Base-by-base conservation (phyloP, 805 yeast genomes). In the Spathaspora boniae region DNA sequence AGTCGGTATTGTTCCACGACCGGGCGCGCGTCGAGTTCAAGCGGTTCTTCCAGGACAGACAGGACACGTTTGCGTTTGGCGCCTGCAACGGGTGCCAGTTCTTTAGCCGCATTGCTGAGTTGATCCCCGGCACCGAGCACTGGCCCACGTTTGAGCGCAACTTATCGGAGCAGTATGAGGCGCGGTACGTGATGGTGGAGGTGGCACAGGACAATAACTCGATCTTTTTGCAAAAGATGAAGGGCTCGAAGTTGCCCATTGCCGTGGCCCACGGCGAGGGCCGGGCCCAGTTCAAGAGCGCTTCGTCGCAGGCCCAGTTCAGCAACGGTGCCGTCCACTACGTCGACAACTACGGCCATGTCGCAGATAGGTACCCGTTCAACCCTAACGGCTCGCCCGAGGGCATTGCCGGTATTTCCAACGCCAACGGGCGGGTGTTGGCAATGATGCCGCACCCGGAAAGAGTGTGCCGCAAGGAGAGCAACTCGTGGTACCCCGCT, bases 371-470 rank as follows among this genome's bases (percentile, higher is more conserved):
- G 53, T 93, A 83, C 57, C 98, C 98, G 44, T 84, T 70, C 70
- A 93, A 93, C 72, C 98, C 98, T 38, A 93, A 93, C 64, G 98
- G 98, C 29, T 86, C 97, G 9, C 86, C 93, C 28, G 76, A 75
- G 37, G 97, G 96, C 63, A 86, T 93, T 50, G 84, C 96, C 25
- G 98, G 97, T 71, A 78, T 93, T 38, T 72, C 82, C 44, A 79
- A 89, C 36, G 86, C 87, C 35, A 87, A 86, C 55, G 98, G 98
- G 45, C 81, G 98, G 60, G 97, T 93, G 3, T 70, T 93, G 51
- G 97, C 97, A 4, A 78, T 93, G 88, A 93, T 93, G 98, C 98
- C 98, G 31, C 98, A 93, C 60, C 98, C 98, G 16, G 98, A 93
- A 66, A 86, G 98, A 68, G 93, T 86, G 34, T 73, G 81, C 38